These are phyloP conservation scores for Leishmania tarentolae DNA, from an alignment of 208 protist genomes.

Conservation along the genomic window DNA sequence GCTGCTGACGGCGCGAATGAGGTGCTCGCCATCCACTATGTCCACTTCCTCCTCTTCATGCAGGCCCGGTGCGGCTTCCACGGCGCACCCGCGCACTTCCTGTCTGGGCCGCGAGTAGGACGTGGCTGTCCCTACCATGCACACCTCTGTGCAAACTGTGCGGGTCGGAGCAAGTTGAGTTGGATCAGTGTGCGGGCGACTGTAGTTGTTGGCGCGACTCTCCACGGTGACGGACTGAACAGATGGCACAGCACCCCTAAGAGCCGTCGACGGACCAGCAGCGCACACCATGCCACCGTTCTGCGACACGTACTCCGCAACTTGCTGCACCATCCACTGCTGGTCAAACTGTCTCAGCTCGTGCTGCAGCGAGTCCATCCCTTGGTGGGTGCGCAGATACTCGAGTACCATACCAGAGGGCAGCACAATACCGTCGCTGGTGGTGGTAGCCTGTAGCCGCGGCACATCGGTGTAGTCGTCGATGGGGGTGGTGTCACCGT, in stretches of 20 bases:
- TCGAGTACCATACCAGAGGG: conserved; percentile 85
- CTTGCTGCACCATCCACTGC: conserved; percentile 39
- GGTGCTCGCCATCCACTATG: conserved; percentile 55
- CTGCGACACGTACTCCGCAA: conserved; percentile 38
- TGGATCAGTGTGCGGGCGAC: conserved; percentile 56
- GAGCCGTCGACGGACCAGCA: conserved; percentile 21
- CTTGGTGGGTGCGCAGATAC: conserved; percentile 84
- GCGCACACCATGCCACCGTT: conserved; percentile 18
- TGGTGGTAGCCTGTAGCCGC: conserved; percentile 51
- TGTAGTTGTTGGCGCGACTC: conserved; percentile 84
- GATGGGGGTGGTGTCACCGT: conserved; percentile 70
- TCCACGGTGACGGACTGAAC: conserved; percentile 77
- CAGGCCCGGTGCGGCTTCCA: neutral
- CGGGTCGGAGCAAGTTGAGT: conserved; percentile 37
- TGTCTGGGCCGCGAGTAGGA: conserved; percentile 10
- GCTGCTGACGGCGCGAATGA: conserved; percentile 54
- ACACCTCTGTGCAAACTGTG: conserved; percentile 62
- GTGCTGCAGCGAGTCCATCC: conserved; percentile 69
- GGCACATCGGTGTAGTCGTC: conserved; percentile 53
- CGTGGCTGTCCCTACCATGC: conserved; percentile 36
- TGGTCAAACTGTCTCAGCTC: conserved; percentile 62
- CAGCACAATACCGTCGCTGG: conserved; percentile 49
- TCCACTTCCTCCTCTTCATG: conserved; percentile 25
- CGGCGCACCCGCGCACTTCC: conserved; percentile 23
- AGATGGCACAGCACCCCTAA: conserved; percentile 8